Conservation (phyloP, 345 rosid species). For the Ceriops tagal region DNA sequence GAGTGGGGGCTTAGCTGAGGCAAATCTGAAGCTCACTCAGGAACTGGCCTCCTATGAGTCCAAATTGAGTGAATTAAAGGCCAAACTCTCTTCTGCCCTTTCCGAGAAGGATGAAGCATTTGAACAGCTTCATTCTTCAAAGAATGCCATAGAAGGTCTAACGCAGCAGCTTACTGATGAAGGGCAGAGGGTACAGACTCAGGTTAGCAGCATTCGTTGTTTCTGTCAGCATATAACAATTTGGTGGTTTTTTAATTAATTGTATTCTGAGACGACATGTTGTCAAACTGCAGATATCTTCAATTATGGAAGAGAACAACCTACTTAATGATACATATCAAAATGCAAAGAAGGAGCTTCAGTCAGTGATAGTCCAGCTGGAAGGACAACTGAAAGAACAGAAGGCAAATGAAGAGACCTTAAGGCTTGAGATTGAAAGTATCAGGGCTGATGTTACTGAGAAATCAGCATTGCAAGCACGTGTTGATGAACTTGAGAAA, state of each 20-base stretch:
- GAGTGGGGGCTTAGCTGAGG: slow-evolving; percentile 68
- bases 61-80: slow-evolving; percentile 51
- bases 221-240: not conserved
- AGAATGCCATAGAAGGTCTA: slow-evolving; percentile 59
- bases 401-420: slow-evolving; percentile 40
- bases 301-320: slow-evolving; percentile 65
- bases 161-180: slow-evolving; percentile 58
- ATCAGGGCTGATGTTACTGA: slow-evolving; percentile 45
- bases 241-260: not conserved
- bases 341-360: slow-evolving; percentile 65
- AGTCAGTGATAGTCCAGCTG: slow-evolving; percentile 52
- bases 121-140: slow-evolving; percentile 59
- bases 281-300: slow-evolving; percentile 50
- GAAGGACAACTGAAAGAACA: slow-evolving; percentile 54
- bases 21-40: slow-evolving; percentile 68
- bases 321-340: slow-evolving; percentile 59
- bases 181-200: slow-evolving; percentile 61
- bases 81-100: slow-evolving; percentile 43
- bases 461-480: slow-evolving; percentile 49
- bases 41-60: slow-evolving; percentile 65
- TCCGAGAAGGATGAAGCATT: slow-evolving; percentile 58
- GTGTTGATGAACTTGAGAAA: slow-evolving; percentile 59
- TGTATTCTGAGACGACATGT: not conserved
- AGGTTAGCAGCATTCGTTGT: slow-evolving; percentile 47
- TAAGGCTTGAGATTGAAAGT: slow-evolving; percentile 43